Evolutionary conservation across 257 asterid species (phyloP), one percentile per base, ranked within the genome.

Genomic region (Capsicum baccatum): DNA sequence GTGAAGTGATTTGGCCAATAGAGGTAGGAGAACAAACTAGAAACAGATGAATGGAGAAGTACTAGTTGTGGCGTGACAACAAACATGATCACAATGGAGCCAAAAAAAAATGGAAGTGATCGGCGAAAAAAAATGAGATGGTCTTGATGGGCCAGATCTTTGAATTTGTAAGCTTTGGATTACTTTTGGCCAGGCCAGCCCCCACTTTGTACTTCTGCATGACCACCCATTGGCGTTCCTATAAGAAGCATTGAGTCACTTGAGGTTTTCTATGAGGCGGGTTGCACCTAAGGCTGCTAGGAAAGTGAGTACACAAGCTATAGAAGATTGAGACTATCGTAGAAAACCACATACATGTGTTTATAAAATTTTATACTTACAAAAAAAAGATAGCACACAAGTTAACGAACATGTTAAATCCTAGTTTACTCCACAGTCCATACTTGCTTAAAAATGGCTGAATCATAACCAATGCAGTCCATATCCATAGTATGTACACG

Each of bases 11-110:
- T 64, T 64, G 71, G 44, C 44, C 81, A 74, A 74, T 35, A 74
- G 19, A 74, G 19, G 81, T 50, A 21, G 19, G 21, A 21, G 81
- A 74, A 74, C 62, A 74, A 74, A 74, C 81, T 21, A 74, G 62
- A 50, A 50, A 21, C 21, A 74, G 47, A 13, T 74, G 62, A 74
- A 74, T 74, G 81, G 81, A 50, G 13, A 74, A 6, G 59, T 21
- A 74, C 17, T 26, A 74, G 19, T 48, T n/a, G 44, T 26, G 17
- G 59, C n/a, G 6, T 19, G 80, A 71, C 39, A 71, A 21, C 6
- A 2, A 71, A 71, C 79, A 70, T 17, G 58, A 71, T 71, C 15
- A n/a, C 11, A 50, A 47, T 47, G 39, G 57, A n/a, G 79, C 55
- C 17, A 21, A 6, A n/a, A 44, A 50, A 6, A 21, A 44, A 11